Base-by-base conservation (phyloP, 805 yeast species). In the Wickerhamiella kurtzmanii region DNA sequence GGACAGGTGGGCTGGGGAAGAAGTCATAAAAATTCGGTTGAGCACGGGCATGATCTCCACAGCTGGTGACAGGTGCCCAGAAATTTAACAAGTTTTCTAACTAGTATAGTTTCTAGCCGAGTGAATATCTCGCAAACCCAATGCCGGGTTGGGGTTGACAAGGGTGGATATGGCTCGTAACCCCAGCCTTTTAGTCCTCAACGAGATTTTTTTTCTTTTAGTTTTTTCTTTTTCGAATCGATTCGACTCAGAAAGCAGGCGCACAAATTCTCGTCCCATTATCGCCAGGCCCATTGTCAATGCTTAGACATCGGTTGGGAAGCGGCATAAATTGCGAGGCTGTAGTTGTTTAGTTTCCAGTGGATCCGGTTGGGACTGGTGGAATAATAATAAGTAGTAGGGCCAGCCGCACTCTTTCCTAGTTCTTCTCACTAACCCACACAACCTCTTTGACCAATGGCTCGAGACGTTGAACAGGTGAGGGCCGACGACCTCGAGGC, bases 401-500 rank as follows among this genome's bases (percentile, higher is more conserved):
- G 6, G 32, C 32, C 6, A 25, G 32, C 32, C 32, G 32, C 32
- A 25, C 32, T 11, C n/a, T n/a, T n/a, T 6, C 32, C 32, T 11
- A 25, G 11, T 11, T 25, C 11, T 11, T 25, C 11, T 25, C 32
- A 6, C 11, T 25, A 6, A 25, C 32, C 32, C 6, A 6, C 32
- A 6, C 32, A 25, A 25, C 32, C 32, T 25, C 32, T 36, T 28
- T 15, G 8, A 38, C 15, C 16, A 21, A 21, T 21, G 41, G 19
- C 35, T 20, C 46, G 28, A 6, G 17, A 38, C 13, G 17, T 61
- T 19, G 66, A 60, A 41, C 47, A 55, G 20, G 51, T 61, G 39
- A 48, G 53, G 41, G 50, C 64, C 9, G 59, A 57, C 35, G 62
- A 61, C 48, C 57, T 64, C 46, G 58, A 56, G 48, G 63, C 63